Percentiles rank a stretch among this genome's conserved stretches.
Evolutionary conservation across 169 alveolate species (phyloP).

Genomic region (Plasmodium berghei): DNA sequence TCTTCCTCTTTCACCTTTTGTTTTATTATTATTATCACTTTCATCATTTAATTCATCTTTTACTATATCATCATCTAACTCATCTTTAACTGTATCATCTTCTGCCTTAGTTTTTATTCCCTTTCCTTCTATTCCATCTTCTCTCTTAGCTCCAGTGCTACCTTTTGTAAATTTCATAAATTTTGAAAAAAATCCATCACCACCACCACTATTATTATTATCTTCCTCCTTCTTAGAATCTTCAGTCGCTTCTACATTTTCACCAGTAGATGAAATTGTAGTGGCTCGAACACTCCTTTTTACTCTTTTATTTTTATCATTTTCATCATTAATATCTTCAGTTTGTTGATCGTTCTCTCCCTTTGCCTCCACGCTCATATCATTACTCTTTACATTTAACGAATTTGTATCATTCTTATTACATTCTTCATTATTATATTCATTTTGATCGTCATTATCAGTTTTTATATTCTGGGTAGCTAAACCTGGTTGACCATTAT

Average conservation of each 20-base stretch:
- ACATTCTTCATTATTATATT: slow-evolving; percentile 34
- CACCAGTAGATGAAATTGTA: too few relatives aligned
- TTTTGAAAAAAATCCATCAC: slow-evolving; percentile 11
- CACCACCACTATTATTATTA: not conserved
- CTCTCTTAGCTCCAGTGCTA: not conserved
- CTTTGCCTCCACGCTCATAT: not conserved
- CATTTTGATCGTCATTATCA: not conserved
- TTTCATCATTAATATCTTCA: not conserved
- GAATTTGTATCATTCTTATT: not conserved
- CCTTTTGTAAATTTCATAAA: slow-evolving; percentile 13
- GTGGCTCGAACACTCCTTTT: not conserved
- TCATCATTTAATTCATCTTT: slow-evolving; percentile 28
- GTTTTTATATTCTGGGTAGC: slow-evolving; percentile 31
- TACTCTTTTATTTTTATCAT: slow-evolving; percentile 45
- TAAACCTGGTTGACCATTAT: slow-evolving; percentile 15
- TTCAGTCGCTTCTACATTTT: too few relatives aligned
- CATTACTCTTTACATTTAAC: not conserved
- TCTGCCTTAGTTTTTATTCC: not conserved
- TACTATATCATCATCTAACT: not conserved
- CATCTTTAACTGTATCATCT: slow-evolving; percentile 1
- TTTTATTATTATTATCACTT: slow-evolving; percentile 40
- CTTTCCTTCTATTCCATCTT: not conserved
- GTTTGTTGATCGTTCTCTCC: not conserved
- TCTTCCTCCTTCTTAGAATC: slow-evolving; percentile 16
- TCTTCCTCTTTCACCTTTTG: slow-evolving; percentile 43